These are phyloP conservation scores for Elaeis oleifera DNA, from an alignment of 202 grass and related monocot genomes.

Conservation along the genomic window DNA sequence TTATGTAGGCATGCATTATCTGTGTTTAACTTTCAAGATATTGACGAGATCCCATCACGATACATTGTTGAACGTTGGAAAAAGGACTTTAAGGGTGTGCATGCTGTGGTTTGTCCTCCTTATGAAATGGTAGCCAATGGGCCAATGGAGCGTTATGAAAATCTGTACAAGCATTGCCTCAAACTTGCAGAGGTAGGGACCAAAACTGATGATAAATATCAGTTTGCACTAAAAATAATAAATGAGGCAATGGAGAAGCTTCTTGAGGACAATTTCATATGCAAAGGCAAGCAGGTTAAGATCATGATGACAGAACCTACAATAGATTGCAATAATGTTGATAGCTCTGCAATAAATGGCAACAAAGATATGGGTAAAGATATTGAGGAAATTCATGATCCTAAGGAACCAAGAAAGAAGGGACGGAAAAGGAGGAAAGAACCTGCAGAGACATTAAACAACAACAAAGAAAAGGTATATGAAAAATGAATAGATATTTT, in stretches of 20 bases:
- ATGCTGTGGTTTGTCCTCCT: slow-evolving; percentile 1
- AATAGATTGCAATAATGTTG: background rate
- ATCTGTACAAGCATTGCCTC: slow-evolving; percentile 20
- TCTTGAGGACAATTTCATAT: background rate
- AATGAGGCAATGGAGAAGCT: slow-evolving; percentile 9
- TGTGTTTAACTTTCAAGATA: slow-evolving; percentile 22
- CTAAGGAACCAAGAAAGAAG: background rate
- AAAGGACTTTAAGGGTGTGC: slow-evolving; percentile 20
- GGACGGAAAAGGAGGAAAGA: slow-evolving; percentile 1
- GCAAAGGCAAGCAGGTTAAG: slow-evolving; percentile 8
- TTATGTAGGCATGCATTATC: slow-evolving; percentile 25
- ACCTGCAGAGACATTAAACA: background rate
- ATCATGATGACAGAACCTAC: slow-evolving; percentile 2
- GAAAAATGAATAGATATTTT: too few species aligned
- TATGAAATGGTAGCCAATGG: slow-evolving; percentile 22
- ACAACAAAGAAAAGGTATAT: slow-evolving; percentile 7
- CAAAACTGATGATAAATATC: slow-evolving; percentile 19
- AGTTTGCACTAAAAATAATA: slow-evolving; percentile 18
- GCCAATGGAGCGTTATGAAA: slow-evolving; percentile 17
- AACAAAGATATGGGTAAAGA: background rate
- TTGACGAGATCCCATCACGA: slow-evolving; percentile 19
- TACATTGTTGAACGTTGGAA: slow-evolving; percentile 19
- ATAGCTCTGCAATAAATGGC: background rate
- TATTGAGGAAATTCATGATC: background rate
- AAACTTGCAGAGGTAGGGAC: slow-evolving; percentile 17